Base-by-base conservation (phyloP, 352 stramenopile species). In the Phytopythium sindhum region DNA sequence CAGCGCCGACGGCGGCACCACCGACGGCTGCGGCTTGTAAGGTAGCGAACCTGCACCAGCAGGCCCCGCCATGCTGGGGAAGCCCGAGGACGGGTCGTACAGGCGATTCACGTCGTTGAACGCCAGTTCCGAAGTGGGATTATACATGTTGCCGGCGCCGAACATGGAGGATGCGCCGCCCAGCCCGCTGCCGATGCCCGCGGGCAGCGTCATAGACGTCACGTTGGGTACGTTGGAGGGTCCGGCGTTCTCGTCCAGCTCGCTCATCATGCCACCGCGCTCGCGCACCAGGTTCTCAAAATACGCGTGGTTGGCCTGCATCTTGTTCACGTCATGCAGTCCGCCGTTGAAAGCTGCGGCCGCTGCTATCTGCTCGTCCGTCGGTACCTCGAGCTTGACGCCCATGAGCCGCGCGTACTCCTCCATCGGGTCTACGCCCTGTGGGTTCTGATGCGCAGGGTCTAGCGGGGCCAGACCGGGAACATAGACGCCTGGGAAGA, bases 351-450 rank as follows among this genome's bases (percentile, higher is more conserved):
- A 57, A 14, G 29, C 6, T 71, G 68, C 44, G 63, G 70, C 50
- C 69, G 70, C 26, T 14, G 60, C 62, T 37, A 84, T 76, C 58
- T 71, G 78, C 55, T 85, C 81, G 42, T 76, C 73, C 23, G 64
- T 68, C 6, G 74, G 75, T 45, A 72, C 81, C 62, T 94, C 86
- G 48, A 95, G 78, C 55, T 91, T 95, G 57, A 95, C 88, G 37
- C 86, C 86, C 82, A 95, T 95, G 15, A 93, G 73, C 23, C 75
- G 77, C 7, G 86, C 86, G 62, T 95, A 95, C 56, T 90, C 86
- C 60, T 95, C 86, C 58, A 95, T 87, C 6, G 80, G 84, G 28
- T 74, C 66, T 35, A 70, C 66, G 29, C 63, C 63, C 24, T 70
- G 65, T 24, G 71, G 70, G 37, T 56, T 69, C 33, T 78, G 76